Percentiles rank a stretch among this genome's conserved stretches.
These are phyloP conservation scores for Tolypocladium tropicale DNA, from an alignment of 2,329 filamentous ascomycete genomes.

Conservation along the genomic window DNA sequence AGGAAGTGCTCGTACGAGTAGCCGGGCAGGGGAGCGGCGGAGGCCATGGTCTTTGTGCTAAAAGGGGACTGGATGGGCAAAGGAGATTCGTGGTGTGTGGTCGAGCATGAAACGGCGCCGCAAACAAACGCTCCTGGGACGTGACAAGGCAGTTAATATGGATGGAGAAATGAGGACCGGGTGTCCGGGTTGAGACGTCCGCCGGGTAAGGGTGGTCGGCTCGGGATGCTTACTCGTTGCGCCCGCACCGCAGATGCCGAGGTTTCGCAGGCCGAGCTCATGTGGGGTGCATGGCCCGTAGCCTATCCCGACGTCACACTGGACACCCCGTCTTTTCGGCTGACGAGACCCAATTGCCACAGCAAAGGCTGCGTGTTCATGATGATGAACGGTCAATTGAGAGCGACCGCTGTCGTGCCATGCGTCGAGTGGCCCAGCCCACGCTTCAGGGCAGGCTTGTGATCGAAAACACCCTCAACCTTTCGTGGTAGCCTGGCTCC, in stretches of 20 bases:
- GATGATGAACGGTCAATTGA: too few species aligned
- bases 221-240: neutral
- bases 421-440: neutral
- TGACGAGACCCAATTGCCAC: neutral
- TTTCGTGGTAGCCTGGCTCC: too few species aligned
- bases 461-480: too few species aligned
- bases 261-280: neutral
- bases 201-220: neutral
- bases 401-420: neutral
- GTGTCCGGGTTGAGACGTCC: neutral
- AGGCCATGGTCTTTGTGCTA: neutral
- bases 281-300: neutral
- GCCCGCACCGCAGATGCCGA: neutral
- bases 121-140: too few species aligned
- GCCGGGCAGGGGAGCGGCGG: slow-evolving; percentile 15
- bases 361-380: too few species aligned
- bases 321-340: neutral
- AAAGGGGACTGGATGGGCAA: neutral
- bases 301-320: neutral
- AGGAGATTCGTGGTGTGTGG: neutral
- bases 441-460: neutral
- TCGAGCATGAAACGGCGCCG: neutral
- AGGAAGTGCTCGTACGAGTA: slow-evolving; percentile 59
- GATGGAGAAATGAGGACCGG: neutral
- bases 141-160: too few species aligned